Evolutionary conservation across 805 yeast species (phyloP).

Genomic region (Starmerella vitae): DNA sequence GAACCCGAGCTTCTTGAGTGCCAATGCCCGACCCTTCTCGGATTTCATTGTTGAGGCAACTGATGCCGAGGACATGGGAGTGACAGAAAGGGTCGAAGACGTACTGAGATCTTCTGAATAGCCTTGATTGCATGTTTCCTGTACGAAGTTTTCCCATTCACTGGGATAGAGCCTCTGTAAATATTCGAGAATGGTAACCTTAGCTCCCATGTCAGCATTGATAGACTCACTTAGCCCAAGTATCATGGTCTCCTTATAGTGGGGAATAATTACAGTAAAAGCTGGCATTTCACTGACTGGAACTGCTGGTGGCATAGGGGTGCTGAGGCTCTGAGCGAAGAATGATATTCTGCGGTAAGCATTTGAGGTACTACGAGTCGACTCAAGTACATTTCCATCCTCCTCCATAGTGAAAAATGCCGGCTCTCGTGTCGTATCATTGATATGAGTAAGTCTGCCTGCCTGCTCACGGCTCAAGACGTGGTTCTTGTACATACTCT

Average conservation of each 20-base stretch:
- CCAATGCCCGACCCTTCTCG: conserved; percentile 3
- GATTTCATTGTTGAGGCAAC: neutral
- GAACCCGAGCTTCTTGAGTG: conserved; percentile 18
- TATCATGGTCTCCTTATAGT: conserved; percentile 70
- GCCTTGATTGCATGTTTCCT: conserved; percentile 35
- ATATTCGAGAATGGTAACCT: conserved; percentile 65
- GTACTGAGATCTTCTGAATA: neutral
- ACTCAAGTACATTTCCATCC: conserved; percentile 37
- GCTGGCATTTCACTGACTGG: conserved; percentile 61
- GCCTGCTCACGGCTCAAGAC: conserved; percentile 60
- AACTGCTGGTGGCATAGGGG: conserved; percentile 66
- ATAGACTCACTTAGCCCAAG: conserved; percentile 67
- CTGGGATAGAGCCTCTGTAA: conserved; percentile 53
- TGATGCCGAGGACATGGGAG: neutral
- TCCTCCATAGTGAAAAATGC: conserved; percentile 70
- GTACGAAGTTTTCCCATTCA: conserved; percentile 74
- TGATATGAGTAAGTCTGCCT: conserved; percentile 44
- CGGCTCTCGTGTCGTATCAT: conserved; percentile 45
- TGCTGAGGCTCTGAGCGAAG: conserved; percentile 79
- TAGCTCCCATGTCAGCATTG: conserved; percentile 48
- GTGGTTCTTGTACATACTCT: conserved; percentile 73
- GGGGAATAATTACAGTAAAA: conserved; percentile 75
- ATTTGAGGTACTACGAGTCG: conserved; percentile 42
- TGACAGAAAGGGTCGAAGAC: too few species aligned
- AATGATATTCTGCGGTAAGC: conserved; percentile 75